Evolutionary conservation across 1,284 basidiomycete genomes (phyloP).

Genomic region (Agroathelia rolfsii): DNA sequence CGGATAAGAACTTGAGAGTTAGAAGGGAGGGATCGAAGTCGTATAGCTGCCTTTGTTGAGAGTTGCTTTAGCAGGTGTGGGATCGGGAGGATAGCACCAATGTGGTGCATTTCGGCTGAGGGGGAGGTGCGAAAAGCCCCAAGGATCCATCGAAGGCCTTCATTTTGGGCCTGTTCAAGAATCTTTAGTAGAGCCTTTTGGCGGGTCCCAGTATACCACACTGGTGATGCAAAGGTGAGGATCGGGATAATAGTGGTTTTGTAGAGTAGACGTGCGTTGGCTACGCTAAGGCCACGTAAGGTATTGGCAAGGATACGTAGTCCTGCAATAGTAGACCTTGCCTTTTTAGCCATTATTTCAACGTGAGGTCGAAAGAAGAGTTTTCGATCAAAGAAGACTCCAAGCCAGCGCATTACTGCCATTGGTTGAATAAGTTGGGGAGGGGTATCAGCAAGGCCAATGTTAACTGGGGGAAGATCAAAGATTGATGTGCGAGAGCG

Average conservation of each 20-base stretch:
- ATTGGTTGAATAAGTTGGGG: too few relatives aligned
- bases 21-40: too few relatives aligned
- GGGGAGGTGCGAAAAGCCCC: conserved; percentile 25
- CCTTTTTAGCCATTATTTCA: conserved; percentile 14
- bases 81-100: conserved; percentile 22
- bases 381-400: conserved; percentile 18
- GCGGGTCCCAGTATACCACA: conserved; percentile 26
- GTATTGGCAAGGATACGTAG: conserved; percentile 28
- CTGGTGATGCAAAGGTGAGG: conserved; percentile 21
- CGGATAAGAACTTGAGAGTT: too few relatives aligned
- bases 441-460: too few relatives aligned
- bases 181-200: conserved; percentile 13
- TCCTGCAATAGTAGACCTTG: conserved; percentile 14
- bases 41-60: too few relatives aligned
- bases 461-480: too few relatives aligned
- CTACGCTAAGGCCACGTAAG: conserved; percentile 20
- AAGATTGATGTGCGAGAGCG: too few relatives aligned
- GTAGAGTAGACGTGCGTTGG: conserved; percentile 20
- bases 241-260: conserved; percentile 21
- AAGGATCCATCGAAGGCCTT: conserved; percentile 20
- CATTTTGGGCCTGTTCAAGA: conserved; percentile 19
- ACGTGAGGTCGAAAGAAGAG: conserved; percentile 20
- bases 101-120: conserved; percentile 20
- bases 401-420: conserved; percentile 20
- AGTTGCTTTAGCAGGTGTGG: conserved; percentile 12